A percentile compares a stretch with the other conserved stretches of the same genome.
Evolutionary conservation across 306 rosid genomes (phyloP).

Genomic region (Abrus precatorius): DNA sequence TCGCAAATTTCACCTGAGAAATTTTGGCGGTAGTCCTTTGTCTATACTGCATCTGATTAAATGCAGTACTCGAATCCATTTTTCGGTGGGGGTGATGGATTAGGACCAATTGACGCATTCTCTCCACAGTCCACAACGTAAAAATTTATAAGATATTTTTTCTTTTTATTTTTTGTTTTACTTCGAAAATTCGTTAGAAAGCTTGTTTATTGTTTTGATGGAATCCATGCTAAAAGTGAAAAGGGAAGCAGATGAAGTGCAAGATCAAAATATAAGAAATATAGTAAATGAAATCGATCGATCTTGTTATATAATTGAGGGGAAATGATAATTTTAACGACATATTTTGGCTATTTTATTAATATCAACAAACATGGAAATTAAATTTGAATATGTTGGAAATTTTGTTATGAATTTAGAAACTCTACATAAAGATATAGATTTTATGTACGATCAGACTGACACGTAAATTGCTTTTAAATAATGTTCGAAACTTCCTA

Average conservation of each 20-base stretch:
- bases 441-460: constrained; percentile 15
- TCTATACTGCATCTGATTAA: constrained; percentile 11
- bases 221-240: neutral
- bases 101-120: constrained; percentile 20
- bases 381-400: neutral
- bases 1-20: neutral
- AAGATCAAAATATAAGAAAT: neutral
- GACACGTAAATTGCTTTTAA: neutral
- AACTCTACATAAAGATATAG: neutral
- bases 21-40: neutral
- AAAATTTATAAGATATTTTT: neutral
- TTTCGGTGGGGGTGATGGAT: constrained; percentile 17
- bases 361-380: neutral
- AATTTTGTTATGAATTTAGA: neutral
- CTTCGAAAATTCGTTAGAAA: neutral
- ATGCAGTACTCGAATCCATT: neutral
- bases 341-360: neutral
- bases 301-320: neutral
- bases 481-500: neutral
- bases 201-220: neutral
- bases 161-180: neutral
- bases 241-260: neutral
- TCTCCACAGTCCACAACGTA: neutral
- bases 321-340: neutral
- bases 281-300: neutral